Evolutionary conservation across 2,329 filamentous ascomycete species (phyloP), one percentile per base, ranked within the genome.

Genomic region (Arachnopeziza araneosa): DNA sequence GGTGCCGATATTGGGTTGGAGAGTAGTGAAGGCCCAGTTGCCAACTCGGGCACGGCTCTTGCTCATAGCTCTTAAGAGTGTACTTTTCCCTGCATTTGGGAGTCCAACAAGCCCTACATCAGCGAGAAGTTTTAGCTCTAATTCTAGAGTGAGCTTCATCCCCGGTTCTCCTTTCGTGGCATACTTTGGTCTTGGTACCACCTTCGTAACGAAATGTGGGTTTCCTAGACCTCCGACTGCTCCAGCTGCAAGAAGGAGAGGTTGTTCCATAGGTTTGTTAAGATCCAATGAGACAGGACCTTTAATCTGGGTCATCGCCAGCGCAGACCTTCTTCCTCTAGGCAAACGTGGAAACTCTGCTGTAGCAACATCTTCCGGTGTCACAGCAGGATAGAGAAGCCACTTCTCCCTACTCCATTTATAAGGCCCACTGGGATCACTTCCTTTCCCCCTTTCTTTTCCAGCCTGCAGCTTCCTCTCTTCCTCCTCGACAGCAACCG

Each of bases 11-110:
- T 96, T 97, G 2, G 95, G 95, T 67, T 93, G 88, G 9, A 99
- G 80, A 0, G 95, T 99, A 2, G 95, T 99, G 73, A 99, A 99
- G 10, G 92, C 93, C 95, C 95, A 99, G 72, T 90, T 87, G 50
- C 95, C 95, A 4, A 99, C 86, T 49, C 95, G 85, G 1, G 95
- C 91, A 61, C 92, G 88, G 72, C 90, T 96, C 73, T 93, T 93
- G 68, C 88, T 96, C 68, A 99, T 78, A 2, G 93, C 88, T 21
- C 95, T 87, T 19, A 98, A 82, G 1, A 99, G 81, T 0, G 95
- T 98, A 72, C 90, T 96, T 76, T 99, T 99, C 9, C 95, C 95
- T 4, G 93, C 95, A 73, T 99, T 99, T 1, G 95, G 95, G 19
- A 98, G 83, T 0, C 95, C 95, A 19, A 99, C 95, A 1, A 99